A percentile compares a stretch with the other conserved stretches of the same genome.
phyloP scores from a whole-genome alignment of 2,329 filamentous ascomycete species.

The Curvularia eragrostidis region DNA sequence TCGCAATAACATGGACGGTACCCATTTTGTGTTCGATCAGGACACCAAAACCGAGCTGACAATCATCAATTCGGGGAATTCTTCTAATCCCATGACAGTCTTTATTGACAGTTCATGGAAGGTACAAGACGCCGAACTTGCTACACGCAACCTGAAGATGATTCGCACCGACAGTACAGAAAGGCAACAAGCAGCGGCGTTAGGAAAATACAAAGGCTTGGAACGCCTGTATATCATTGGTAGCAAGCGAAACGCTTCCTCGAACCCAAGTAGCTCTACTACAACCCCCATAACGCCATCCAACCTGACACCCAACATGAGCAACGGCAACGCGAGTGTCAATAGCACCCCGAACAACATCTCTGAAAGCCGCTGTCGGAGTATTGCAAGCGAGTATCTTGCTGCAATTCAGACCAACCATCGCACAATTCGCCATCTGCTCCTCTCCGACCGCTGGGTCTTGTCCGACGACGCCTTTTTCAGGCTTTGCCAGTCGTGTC shows the following conservation, averaged over 20 bases:
- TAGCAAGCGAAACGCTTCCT: conserved; percentile 32
- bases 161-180: conserved; percentile 59
- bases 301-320: conserved; percentile 27
- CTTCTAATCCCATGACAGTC: conserved; percentile 54
- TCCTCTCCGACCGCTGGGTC: conserved; percentile 63
- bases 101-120: conserved; percentile 66
- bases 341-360: conserved; percentile 32
- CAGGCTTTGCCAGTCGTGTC: conserved; percentile 61
- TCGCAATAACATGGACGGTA: conserved; percentile 55
- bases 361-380: conserved; percentile 41
- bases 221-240: conserved; percentile 63
- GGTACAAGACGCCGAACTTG: conserved; percentile 26
- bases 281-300: conserved; percentile 41
- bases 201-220: conserved; percentile 53
- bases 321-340: conserved; percentile 26
- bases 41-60: conserved; percentile 57
- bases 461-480: conserved; percentile 58
- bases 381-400: conserved; percentile 55
- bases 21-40: conserved; percentile 55
- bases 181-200: conserved; percentile 53
- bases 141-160: conserved; percentile 54
- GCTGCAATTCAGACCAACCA: conserved; percentile 60
- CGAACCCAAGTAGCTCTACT: conserved; percentile 36
- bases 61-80: conserved; percentile 60
- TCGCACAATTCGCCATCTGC: conserved; percentile 60